A percentile compares a stretch with the other conserved stretches of the same genome.
Conservation (phyloP, 2,329 filamentous ascomycete genomes). For the Metarhizium rileyi region DNA sequence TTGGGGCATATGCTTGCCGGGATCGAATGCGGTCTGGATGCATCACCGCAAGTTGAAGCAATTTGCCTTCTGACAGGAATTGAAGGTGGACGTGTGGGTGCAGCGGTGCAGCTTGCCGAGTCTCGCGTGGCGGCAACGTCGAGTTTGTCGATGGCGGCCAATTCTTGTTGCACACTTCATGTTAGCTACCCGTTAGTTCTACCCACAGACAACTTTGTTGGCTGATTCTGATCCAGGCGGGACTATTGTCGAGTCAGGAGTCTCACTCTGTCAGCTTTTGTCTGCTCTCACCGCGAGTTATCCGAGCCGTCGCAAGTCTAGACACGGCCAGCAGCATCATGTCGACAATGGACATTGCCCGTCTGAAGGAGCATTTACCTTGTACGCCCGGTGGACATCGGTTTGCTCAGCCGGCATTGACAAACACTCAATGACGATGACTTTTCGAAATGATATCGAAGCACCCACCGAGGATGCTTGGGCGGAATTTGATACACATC, state of each 20-base stretch:
- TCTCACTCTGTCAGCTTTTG: not conserved
- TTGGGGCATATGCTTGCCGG: constrained; percentile 6
- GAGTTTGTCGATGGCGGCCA: no score
- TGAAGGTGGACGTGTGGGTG: not conserved
- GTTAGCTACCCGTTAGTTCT: not conserved
- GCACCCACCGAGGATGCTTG: not conserved
- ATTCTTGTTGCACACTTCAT: not conserved
- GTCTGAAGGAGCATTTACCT: not conserved
- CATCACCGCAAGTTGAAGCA: not conserved
- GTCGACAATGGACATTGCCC: not conserved
- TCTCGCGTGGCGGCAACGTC: not conserved
- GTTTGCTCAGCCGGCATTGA: not conserved
- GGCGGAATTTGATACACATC: not conserved
- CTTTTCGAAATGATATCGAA: not conserved
- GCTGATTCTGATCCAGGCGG: no score
- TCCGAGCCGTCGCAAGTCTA: not conserved
- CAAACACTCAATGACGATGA: not conserved
- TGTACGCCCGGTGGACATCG: not conserved
- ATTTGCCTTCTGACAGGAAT: not conserved
- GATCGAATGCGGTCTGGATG: not conserved
- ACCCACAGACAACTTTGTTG: no score
- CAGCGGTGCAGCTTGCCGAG: constrained; percentile 2
- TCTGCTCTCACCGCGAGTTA: not conserved
- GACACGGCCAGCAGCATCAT: not conserved
- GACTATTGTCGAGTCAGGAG: no score